Percentiles rank a stretch among this genome's conserved stretches.
These are phyloP conservation scores for Aspergillus sp. DNA, from an alignment of 2,329 filamentous ascomycete genomes.

Conservation along the genomic window DNA sequence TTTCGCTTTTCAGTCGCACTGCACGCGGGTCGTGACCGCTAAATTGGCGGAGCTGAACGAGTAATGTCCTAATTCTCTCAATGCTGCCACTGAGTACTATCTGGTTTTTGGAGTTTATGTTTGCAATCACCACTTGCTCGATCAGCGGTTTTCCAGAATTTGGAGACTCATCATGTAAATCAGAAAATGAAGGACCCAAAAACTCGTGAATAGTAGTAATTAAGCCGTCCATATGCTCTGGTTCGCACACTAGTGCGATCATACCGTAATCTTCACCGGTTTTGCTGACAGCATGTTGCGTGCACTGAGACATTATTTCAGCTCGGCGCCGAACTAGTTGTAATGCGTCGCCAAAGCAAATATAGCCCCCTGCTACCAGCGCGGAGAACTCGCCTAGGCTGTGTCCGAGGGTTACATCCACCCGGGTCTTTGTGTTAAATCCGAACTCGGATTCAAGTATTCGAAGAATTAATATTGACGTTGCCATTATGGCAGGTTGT, in stretches of 20 bases:
- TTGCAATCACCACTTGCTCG: constrained; percentile 85
- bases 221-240: constrained; percentile 68
- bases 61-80: constrained; percentile 73
- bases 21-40: constrained; percentile 87
- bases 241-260: constrained; percentile 88
- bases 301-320: constrained; percentile 79
- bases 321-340: constrained; percentile 74
- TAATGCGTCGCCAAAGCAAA: constrained; percentile 75
- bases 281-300: constrained; percentile 61
- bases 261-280: constrained; percentile 87
- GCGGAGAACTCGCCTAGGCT: constrained; percentile 92
- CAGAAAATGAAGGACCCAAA: constrained; percentile 66
- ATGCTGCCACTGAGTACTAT: constrained; percentile 91
- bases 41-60: constrained; percentile 85
- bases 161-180: constrained; percentile 63
- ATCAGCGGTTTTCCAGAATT: constrained; percentile 70
- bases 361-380: constrained; percentile 78
- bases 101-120: constrained; percentile 94
- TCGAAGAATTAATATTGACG: constrained; percentile 83
- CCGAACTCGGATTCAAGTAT: constrained; percentile 83
- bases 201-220: constrained; percentile 77
- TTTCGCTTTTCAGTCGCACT: constrained; percentile 81
- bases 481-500: constrained; percentile 95
- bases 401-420: constrained; percentile 84
- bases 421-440: constrained; percentile 68